phyloP scores from a whole-genome alignment of 2,329 filamentous ascomycete genomes.

The Botryotinia globosa region DNA sequence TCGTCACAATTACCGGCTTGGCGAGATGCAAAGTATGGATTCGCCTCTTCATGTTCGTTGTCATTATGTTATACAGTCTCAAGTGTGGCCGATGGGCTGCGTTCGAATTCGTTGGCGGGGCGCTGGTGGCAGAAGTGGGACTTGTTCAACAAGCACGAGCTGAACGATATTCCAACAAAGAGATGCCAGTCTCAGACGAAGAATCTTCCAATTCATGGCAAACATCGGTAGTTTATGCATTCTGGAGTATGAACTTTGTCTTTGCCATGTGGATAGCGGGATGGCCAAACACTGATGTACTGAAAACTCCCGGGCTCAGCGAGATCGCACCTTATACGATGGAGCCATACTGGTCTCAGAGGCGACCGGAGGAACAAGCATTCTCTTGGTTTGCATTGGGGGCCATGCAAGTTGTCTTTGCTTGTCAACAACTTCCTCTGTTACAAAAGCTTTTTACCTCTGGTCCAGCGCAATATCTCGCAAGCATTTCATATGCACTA shows the following conservation, averaged over 20 bases:
- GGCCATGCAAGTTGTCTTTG: constrained; percentile 36
- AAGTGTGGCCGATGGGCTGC: constrained; percentile 31
- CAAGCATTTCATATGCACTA: constrained; percentile 54
- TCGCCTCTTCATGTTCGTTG: constrained; percentile 29
- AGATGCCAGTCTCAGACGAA: constrained; percentile 1
- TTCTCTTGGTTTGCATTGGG: constrained; percentile 34
- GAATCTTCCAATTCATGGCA: constrained; percentile 12
- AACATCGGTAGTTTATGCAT: constrained; percentile 21
- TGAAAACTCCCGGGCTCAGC: constrained; percentile 30
- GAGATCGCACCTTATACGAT: constrained; percentile 32
- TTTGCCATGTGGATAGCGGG: constrained; percentile 34
- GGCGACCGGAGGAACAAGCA: constrained; percentile 26
- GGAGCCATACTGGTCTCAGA: constrained; percentile 28
- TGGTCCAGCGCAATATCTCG: constrained; percentile 52
- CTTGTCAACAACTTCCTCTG: constrained; percentile 39
- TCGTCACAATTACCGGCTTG: constrained; percentile 32
- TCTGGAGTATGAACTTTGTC: constrained; percentile 33
- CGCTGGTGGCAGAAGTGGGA: constrained; percentile 46
- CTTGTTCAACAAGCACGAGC: constrained; percentile 37
- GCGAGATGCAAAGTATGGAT: constrained; percentile 31
- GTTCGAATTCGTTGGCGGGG: constrained; percentile 47
- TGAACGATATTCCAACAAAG: constrained; percentile 22
- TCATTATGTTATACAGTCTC: constrained; percentile 33
- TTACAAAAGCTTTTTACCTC: constrained; percentile 48
- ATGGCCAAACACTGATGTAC: constrained; percentile 34